Evolutionary conservation across 1,284 basidiomycete genomes (phyloP), one percentile per base, ranked within the genome.

Genomic region (Irpex sp.): DNA sequence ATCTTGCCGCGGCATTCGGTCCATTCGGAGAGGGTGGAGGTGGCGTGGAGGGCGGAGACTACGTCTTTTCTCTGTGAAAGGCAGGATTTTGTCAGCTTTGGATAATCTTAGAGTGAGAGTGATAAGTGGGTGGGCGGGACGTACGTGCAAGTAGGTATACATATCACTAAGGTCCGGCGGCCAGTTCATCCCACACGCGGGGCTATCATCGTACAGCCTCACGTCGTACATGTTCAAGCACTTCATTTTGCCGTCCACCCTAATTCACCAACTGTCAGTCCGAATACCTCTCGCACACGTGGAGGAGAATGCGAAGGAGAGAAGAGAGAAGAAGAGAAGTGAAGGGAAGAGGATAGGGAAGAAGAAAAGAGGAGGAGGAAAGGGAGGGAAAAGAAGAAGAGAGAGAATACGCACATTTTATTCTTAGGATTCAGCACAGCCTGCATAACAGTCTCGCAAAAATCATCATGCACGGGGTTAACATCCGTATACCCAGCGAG

Each of bases 181-280:
- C 96, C 96, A 99, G 74, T 96, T 96, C 93, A 98, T 93, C 1
- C 96, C 96, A 74, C 96, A 99, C 2, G 86, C 88, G n/a, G 96
- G 96, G 54, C 74, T 79, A 12, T 81, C 82, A 72, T 99, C 97
- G 59, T 90, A 86, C 33, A 93, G 77, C 37, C 97, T 88, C 19
- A 98, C 85, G 70, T 99, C 97, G 70, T 99, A 99, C 53, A 98
- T 87, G 73, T 99, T 99, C 68, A 96, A 80, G 74, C 96, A 99
- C 74, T 86, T 89, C 45, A 80, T 74, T 64, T 82, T 75, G 5
- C 88, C 90, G 58, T 94, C 81, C 21, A 89, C 80, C 53, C 92
- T 95, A 67, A 1, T 14, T 45, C 39, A 3, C 28, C 4, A 28
- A 21, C 16, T 19, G 47, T 16, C 7, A 52, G 19, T 36, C 51